A percentile compares a stretch with the other conserved stretches of the same genome.
phyloP scores from a whole-genome alignment of 2,329 filamentous ascomycete genomes.

The Aspergillus proliferans region DNA sequence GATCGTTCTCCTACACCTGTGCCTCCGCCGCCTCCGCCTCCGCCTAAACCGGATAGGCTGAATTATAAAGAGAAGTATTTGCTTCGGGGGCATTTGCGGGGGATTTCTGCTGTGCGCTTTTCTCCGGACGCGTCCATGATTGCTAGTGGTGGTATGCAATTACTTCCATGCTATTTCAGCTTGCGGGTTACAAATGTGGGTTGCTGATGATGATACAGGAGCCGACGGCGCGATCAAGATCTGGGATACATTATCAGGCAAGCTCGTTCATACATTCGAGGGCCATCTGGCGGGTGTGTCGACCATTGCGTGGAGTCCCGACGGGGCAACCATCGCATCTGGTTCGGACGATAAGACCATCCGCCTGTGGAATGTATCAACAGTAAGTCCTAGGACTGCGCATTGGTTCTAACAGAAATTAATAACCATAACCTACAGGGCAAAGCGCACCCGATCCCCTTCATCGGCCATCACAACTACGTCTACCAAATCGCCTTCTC shows the following conservation, averaged over 20 bases:
- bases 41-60: conserved; percentile 51
- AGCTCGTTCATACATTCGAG: conserved; percentile 79
- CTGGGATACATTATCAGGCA: conserved; percentile 74
- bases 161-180: background rate
- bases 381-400: conserved; percentile 28
- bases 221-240: conserved; percentile 88
- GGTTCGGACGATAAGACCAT: conserved; percentile 97
- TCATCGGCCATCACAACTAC: conserved; percentile 92
- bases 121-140: conserved; percentile 87
- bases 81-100: conserved; percentile 69
- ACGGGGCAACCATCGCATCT: conserved; percentile 78
- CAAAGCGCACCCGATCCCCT: conserved; percentile 52
- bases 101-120: conserved; percentile 79
- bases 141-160: conserved; percentile 64
- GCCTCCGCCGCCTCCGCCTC: conserved; percentile 35
- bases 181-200: background rate
- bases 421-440: conserved; percentile 28
- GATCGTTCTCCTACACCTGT: conserved; percentile 32
- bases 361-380: conserved; percentile 72
- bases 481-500: conserved; percentile 91
- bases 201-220: conserved; percentile 36
- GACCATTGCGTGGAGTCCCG: conserved; percentile 88
- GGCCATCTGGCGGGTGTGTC: conserved; percentile 91
- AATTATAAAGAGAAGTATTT: conserved; percentile 65
- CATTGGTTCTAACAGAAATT: background rate